A percentile compares a stretch with the other conserved stretches of the same genome.
Evolutionary conservation across 2,329 filamentous ascomycete species (phyloP).

Genomic region (Colletotrichum viniferum): DNA sequence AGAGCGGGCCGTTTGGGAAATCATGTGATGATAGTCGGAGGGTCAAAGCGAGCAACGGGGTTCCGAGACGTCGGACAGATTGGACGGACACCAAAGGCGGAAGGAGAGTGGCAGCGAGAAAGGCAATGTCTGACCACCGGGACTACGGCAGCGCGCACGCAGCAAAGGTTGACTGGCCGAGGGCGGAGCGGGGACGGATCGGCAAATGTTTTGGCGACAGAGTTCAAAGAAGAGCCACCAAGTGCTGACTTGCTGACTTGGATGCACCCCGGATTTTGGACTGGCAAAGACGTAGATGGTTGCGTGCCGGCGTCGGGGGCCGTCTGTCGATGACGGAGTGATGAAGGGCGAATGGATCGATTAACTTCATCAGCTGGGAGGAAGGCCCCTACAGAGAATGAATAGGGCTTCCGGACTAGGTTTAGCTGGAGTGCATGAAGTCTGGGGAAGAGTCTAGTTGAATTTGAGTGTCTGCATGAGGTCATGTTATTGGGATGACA

Average conservation of each 20-base stretch:
- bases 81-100: not conserved
- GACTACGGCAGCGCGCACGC: not conserved
- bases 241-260: not conserved
- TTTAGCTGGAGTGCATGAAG: conserved; percentile 4
- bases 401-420: not conserved
- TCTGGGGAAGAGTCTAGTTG: not conserved
- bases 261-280: conserved; percentile 5
- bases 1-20: not conserved
- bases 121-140: not conserved
- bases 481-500: conserved; percentile 5
- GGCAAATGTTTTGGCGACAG: not conserved
- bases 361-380: not conserved
- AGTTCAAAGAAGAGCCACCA: not conserved
- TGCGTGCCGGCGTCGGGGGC: not conserved
- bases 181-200: not conserved
- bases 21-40: not conserved
- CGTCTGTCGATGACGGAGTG: not conserved
- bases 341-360: not conserved
- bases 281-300: not conserved
- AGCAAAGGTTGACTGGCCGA: not conserved
- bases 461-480: not conserved
- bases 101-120: not conserved
- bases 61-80: conserved; percentile 7
- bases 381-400: not conserved
- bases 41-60: not conserved